Percentiles rank a stretch among this genome's conserved stretches.
phyloP scores from a whole-genome alignment of 192 early-diverging fungal genomes.

The Entomortierella lignicola region DNA sequence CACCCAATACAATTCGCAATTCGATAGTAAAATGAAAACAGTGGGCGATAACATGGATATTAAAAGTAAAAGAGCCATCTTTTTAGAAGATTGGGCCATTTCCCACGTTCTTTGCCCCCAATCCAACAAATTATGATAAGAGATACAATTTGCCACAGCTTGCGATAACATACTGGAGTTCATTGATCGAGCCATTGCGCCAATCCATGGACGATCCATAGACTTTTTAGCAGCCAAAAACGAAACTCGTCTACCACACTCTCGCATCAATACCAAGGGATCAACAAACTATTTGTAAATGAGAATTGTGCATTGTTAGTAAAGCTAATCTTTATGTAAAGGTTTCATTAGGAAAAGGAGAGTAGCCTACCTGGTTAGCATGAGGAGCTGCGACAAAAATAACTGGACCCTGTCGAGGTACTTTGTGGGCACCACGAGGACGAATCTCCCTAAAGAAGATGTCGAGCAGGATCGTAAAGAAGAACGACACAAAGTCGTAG shows the following conservation, averaged over 20 bases:
- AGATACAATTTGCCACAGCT: not conserved
- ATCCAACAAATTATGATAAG: not conserved
- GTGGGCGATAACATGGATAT: not conserved
- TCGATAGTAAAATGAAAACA: too few species aligned
- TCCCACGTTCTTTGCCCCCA: not conserved
- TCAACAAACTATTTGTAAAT: slow-evolving; percentile 85
- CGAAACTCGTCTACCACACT: slow-evolving; percentile 80
- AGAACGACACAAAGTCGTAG: slow-evolving; percentile 76
- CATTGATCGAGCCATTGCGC: slow-evolving; percentile 78
- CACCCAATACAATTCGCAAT: too few species aligned
- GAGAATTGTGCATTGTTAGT: not conserved
- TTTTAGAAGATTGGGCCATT: too few species aligned
- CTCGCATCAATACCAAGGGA: slow-evolving; percentile 87
- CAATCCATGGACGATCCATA: slow-evolving; percentile 89
- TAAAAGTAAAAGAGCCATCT: not conserved
- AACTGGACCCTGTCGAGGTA: slow-evolving; percentile 89
- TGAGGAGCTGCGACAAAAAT: slow-evolving; percentile 92
- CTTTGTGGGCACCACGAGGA: slow-evolving; percentile 81
- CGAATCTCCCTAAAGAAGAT: slow-evolving; percentile 94
- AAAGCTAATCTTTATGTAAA: too few species aligned
- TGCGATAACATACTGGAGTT: slow-evolving; percentile 75
- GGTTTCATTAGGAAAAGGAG: slow-evolving; percentile 7
- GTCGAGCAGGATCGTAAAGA: slow-evolving; percentile 76
- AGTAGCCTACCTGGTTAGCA: slow-evolving; percentile 71
- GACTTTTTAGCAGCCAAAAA: slow-evolving; percentile 88